Evolutionary conservation across 495 filamentous ascomycete species (phyloP), one percentile per base, ranked within the genome.

Genomic region (Daldinia grandis): DNA sequence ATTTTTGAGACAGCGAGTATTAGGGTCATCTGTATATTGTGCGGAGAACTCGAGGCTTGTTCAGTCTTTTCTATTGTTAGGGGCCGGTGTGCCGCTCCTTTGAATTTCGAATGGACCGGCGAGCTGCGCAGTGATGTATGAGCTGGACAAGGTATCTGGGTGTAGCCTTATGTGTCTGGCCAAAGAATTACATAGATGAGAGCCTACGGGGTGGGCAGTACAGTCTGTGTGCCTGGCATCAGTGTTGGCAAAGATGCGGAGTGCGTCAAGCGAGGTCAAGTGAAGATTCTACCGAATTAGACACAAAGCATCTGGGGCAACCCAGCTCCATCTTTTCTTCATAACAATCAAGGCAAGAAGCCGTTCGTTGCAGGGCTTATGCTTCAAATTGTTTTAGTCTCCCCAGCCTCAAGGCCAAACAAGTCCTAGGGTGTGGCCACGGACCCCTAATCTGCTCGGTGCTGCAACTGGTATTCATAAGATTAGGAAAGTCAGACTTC

Each of bases 1-100:
- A 60, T 27, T 64, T 76, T 75, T 77, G 68, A 77, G 75, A 77
- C 75, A 77, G 61, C 63, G 49, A 66, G 70, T 74, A 70, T 69
- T 72, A 65, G 51, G 56, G 57, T 73, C 71, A 68, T 76, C 51
- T 50, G 49, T 35, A 67, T 56, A 62, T 69, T 67, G 40, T 64
- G 66, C 57, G 49, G 68, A 69, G 56, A 62, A 42, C 55, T 72
- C 63, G 70, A 71, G 68, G 73, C 62, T 67, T 66, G 68, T 70
- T 70, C 64, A 63, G 65, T 66, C 71, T 66, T 66, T 77, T 75
- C 69, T 68, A 70, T 74, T 67, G 42, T 66, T 66, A 66, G 58
- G 44, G 44, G 57, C 67, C 64, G 37, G 47, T 31, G 47, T 57
- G 63, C 42, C 38, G 71, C 58, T 63, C 37, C 63, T 67, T 30